phyloP scores from a whole-genome alignment of 2,329 filamentous ascomycete species.

The Paecilomyces fulvus region DNA sequence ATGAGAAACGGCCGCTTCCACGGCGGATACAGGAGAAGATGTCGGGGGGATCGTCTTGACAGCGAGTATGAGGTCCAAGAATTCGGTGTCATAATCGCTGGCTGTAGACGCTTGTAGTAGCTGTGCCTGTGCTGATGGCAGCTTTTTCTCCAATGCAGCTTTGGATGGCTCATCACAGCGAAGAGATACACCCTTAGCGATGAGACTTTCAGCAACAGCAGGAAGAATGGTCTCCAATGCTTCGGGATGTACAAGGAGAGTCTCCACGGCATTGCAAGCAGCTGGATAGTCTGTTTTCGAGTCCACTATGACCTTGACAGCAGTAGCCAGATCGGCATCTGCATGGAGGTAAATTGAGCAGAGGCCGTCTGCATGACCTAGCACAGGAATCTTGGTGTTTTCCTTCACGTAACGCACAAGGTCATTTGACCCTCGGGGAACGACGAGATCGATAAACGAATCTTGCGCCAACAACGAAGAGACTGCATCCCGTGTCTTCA shows the following conservation, averaged over 20 bases:
- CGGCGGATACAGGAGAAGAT: constrained; percentile 20
- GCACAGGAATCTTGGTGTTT: constrained; percentile 85
- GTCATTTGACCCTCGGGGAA: constrained; percentile 84
- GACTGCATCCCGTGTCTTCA: constrained; percentile 86
- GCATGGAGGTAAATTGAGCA: constrained; percentile 78
- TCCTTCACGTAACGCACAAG: constrained; percentile 84
- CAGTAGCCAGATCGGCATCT: constrained; percentile 65
- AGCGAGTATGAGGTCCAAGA: constrained; percentile 74
- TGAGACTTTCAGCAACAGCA: constrained; percentile 61
- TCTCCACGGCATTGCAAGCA: constrained; percentile 92
- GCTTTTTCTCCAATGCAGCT: constrained; percentile 46
- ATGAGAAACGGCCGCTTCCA: constrained; percentile 69
- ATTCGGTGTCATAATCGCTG: constrained; percentile 78
- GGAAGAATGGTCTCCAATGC: constrained; percentile 62
- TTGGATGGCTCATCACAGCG: constrained; percentile 69
- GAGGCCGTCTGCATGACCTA: constrained; percentile 91
- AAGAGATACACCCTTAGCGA: constrained; percentile 69
- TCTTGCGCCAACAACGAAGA: constrained; percentile 80
- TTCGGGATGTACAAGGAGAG: constrained; percentile 70
- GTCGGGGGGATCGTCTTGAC: constrained; percentile 62
- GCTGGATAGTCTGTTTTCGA: constrained; percentile 92
- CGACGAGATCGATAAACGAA: constrained; percentile 84
- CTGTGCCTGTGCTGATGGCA: constrained; percentile 36
- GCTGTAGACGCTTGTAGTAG: constrained; percentile 58
- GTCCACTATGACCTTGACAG: constrained; percentile 71